A percentile compares a stretch with the other conserved stretches of the same genome.
phyloP scores from a whole-genome alignment of 257 asterid genomes.

The Misopates orontium region DNA sequence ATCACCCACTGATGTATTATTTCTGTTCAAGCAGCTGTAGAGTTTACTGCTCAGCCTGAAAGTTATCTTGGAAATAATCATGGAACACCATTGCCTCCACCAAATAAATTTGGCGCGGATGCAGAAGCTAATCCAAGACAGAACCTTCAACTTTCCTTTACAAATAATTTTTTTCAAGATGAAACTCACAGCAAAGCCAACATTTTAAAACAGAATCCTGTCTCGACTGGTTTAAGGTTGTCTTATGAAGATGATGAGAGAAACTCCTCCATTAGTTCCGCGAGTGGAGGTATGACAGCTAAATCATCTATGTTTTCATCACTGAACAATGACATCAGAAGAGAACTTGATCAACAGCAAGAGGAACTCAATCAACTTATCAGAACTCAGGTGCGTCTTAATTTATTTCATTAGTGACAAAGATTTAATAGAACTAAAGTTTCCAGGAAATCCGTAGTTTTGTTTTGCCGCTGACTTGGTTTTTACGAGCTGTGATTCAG shows the following conservation, averaged over 20 bases:
- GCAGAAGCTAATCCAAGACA: conserved; percentile 57
- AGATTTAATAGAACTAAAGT: not conserved
- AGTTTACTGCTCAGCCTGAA: conserved; percentile 50
- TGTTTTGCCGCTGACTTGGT: not conserved
- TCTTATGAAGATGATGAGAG: conserved; percentile 81
- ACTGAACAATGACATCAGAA: conserved; percentile 47
- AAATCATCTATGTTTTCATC: conserved; percentile 56
- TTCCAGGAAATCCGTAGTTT: not conserved
- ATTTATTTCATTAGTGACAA: not conserved
- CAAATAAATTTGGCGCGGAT: conserved; percentile 46
- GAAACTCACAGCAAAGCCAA: conserved; percentile 49
- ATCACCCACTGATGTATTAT: conserved; percentile 20
- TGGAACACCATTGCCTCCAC: conserved; percentile 36
- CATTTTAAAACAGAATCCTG: conserved; percentile 56
- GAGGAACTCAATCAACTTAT: conserved; percentile 64
- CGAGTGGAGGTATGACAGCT: conserved; percentile 56
- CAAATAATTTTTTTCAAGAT: conserved; percentile 41
- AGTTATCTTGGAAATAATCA: conserved; percentile 59
- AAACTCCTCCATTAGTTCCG: conserved; percentile 75
- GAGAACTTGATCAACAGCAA: conserved; percentile 62
- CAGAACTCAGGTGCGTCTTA: conserved; percentile 62
- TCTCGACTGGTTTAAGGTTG: conserved; percentile 82
- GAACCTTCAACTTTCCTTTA: conserved; percentile 54
- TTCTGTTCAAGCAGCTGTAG: conserved; percentile 51
- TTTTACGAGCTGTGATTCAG: not conserved